Evolutionary conservation across 345 rosid species (phyloP), one percentile per base, ranked within the genome.

Genomic region (Alliaria petiolata): DNA sequence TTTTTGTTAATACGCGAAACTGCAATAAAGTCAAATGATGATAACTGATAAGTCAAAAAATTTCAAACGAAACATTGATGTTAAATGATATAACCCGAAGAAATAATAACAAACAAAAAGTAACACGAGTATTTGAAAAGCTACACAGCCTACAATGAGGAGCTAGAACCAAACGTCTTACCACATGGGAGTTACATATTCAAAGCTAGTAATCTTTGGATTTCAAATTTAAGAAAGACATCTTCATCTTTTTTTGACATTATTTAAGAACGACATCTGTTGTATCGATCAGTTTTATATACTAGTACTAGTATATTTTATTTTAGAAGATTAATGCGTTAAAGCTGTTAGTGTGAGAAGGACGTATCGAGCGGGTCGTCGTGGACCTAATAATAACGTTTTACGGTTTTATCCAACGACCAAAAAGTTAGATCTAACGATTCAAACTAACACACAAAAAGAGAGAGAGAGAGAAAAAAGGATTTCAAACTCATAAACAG

Each of bases 291-390:
- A 20, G 22, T 3, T 34, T 19, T 3, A 25, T 26, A 12, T 12
- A 5, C 12, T n/a, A n/a, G n/a, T n/a, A n/a, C n/a, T n/a, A n/a
- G n/a, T n/a, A n/a, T 52, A 22, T 61, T 40, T 51, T n/a, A 43
- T 62, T 10, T 11, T n/a, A 7, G 17, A 15, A 45, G 58, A 46
- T 8, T 46, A 50, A 40, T 66, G 67, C 45, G 53, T 50, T 40
- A 58, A 74, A 74, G 67, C 46, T 74, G 67, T 31, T 31, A 64
- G 46, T 66, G 62, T 74, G 78, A 58, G 62, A 66, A 66, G 15
- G 72, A 66, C 72, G 55, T 65, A 50, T 58, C 71, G 50, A 72
- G 49, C n/a, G 42, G 56, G 70, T 54, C 52, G 50, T 64, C 71
- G 61, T 49, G 67, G 78, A 57, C 72, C 20, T 72, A 45, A 42